Percentiles rank a stretch among this genome's conserved stretches.
Conservation (phyloP, 495 filamentous ascomycete species). For the Hyaloscypha bicolor region DNA sequence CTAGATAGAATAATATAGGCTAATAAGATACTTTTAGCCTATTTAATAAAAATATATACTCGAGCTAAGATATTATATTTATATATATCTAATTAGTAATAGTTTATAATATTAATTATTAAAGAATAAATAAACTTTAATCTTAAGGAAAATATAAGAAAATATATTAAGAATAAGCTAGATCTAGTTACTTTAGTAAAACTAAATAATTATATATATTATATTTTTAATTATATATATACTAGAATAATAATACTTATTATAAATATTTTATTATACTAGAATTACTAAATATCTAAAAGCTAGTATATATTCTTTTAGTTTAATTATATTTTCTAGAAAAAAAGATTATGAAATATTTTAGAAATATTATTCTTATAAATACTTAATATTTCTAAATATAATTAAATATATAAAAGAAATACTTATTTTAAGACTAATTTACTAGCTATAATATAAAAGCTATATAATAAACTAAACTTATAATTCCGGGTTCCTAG, state of each 20-base stretch:
- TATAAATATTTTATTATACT: conserved; percentile 13
- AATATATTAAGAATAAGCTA: not conserved
- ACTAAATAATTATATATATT: conserved; percentile 7
- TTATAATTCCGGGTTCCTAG: conserved; percentile 8
- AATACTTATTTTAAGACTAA: conserved; percentile 10
- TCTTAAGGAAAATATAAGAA: no score
- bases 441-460: conserved; percentile 10
- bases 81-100: conserved; percentile 11
- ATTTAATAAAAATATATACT: conserved; percentile 15
- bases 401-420: conserved; percentile 3
- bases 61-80: conserved; percentile 8
- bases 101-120: no score
- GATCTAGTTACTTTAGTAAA: no score
- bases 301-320: conserved; percentile 13
- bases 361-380: conserved; percentile 4
- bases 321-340: conserved; percentile 15
- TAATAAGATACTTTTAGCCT: conserved; percentile 13
- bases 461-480: conserved; percentile 6
- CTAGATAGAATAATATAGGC: conserved; percentile 8
- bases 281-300: conserved; percentile 8
- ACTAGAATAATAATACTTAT: conserved; percentile 14
- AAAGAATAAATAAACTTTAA: no score
- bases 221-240: conserved; percentile 24
- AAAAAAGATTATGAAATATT: not conserved
- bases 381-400: conserved; percentile 11